Evolutionary conservation across 1,284 basidiomycete species (phyloP), one percentile per base, ranked within the genome.

Genomic region (Porodaedalea pini): DNA sequence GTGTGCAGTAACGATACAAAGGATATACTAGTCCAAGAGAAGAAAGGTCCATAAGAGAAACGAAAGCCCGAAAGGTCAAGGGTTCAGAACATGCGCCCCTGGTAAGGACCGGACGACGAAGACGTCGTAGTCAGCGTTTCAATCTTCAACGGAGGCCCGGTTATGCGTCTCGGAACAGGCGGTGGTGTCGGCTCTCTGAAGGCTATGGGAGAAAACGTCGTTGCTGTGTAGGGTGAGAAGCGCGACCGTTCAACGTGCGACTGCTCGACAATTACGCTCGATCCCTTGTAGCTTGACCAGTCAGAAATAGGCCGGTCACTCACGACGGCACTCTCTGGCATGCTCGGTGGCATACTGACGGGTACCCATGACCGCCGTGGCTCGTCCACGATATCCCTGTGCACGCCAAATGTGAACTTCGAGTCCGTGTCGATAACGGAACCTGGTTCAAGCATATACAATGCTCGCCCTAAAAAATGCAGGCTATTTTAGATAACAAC

Each of bases 201-300:
- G 25, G 45, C 43, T 47, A 55, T 50, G 15, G 58, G 34, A 32
- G 54, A 52, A 15, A 52, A n/a, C 4, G 54, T 32, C n/a, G 50
- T 43, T 10, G 54, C 15, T 4, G 58, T 56, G 36, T 51, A 48
- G 2, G 50, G 54, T 34, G 58, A 60, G 50, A 60, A 60, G 7
- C 51, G 54, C 15, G 58, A 60, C 17, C 17, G 19, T 29, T 56
- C 48, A 29, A 23, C 7, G 7, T 56, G 15, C 32, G 17, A 36
- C 17, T 25, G 43, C 4, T 56, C 49, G 15, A 34, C 48, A 34
- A 57, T 41, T n/a, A 51, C 32, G 31, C 56, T 57, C 23, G 41
- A 36, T 3, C 50, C 49, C 2, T 51, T 41, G 48, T 57, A 45
- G 31, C 40, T 45, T 39, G 56, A 44, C 56, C 56, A 57, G 31